Base-by-base conservation (phyloP, 305 asterid genomes). In the Fraxinus sp. region DNA sequence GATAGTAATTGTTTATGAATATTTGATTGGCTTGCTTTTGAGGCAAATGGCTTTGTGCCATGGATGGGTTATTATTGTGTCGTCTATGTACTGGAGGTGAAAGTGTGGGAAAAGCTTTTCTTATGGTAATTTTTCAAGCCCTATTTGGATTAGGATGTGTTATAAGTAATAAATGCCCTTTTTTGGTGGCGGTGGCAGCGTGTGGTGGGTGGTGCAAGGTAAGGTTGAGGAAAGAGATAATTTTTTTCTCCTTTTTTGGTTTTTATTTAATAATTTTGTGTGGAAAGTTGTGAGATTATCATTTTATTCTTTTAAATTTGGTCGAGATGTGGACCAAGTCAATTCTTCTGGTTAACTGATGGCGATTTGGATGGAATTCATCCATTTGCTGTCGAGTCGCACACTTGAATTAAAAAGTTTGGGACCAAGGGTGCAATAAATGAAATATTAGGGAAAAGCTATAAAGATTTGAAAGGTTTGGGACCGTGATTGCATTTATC, bases 31-130 rank as follows among this genome's bases (percentile, higher is more conserved):
- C 80, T 87, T 91, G 20, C 90, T 90, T 52, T 85, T 77, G 6
- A 92, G 66, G 88, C 97, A 93, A 28, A 92, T 95, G 73, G 92
- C 92, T 35, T 80, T 81, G 83, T 52, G 77, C 94, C 92, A 93
- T 7, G 95, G 95, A 28, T 87, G 94, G 24, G 75, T 37, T 35
- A 88, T 33, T 1, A 79, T 83, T 35, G 1, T 24, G 28, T 28
- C 35, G 13, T 33, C 49, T 30, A 95, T 80, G 90, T 87, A 78
- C 0, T 80, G 78, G 93, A 84, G 18, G 86, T 32, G 84, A 83
- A 87, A 13, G 83, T 32, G 26, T 85, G 11, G 55, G 55, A 43
- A 3, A 35, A 43, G 36, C 28, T 70, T 22, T 24, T 64, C 16
- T 64, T 70, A 43, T 77, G 80, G 64, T n/a, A 73, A 55, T 57